These are phyloP conservation scores for Naegleria fowleri DNA, from an alignment of 208 protist species.

Conservation along the genomic window DNA sequence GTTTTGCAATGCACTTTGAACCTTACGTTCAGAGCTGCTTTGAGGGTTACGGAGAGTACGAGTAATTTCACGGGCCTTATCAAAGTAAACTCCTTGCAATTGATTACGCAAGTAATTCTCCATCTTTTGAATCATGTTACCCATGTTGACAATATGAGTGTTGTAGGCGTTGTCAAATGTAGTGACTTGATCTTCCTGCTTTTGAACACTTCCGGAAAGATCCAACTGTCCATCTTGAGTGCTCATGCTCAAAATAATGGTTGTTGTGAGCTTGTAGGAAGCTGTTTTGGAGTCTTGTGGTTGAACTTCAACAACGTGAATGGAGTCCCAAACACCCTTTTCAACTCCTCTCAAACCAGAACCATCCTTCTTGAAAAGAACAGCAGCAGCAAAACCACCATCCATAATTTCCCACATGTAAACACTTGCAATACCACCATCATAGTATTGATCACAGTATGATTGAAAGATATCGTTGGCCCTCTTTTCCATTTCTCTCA, in stretches of 20 bases:
- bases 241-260: conserved; percentile 2
- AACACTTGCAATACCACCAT: conserved; percentile 15
- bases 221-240: background rate
- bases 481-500: conserved; percentile 23
- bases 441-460: conserved; percentile 30
- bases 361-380: conserved; percentile 26
- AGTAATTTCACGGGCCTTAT: conserved; percentile 30
- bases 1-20: background rate
- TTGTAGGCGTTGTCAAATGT: background rate
- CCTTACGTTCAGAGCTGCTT: background rate
- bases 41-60: background rate
- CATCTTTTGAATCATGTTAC: conserved; percentile 27
- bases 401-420: conserved; percentile 31
- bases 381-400: background rate
- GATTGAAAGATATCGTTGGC: conserved; percentile 7
- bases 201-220: conserved; percentile 19
- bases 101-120: conserved; percentile 12
- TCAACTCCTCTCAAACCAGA: background rate
- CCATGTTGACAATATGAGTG: conserved; percentile 27
- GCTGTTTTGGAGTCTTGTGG: background rate
- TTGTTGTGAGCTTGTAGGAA: background rate
- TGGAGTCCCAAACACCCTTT: conserved; percentile 25
- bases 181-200: background rate
- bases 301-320: conserved; percentile 32
- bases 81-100: conserved; percentile 31